Evolutionary conservation across 306 rosid species (phyloP).

Genomic region (Vicia sativa): DNA sequence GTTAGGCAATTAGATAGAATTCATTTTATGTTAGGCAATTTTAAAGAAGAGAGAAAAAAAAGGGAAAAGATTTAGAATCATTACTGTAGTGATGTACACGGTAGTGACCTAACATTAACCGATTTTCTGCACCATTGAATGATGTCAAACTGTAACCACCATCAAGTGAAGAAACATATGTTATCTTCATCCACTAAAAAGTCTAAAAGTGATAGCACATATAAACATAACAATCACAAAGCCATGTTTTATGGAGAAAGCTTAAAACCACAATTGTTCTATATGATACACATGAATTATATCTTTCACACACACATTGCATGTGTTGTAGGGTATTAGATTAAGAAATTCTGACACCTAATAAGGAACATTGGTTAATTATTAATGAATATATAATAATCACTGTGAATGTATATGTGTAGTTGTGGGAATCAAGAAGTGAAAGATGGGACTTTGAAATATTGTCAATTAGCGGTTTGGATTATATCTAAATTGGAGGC

Average conservation of each 20-base stretch:
- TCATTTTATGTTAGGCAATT: not conserved
- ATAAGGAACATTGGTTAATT: conserved; percentile 13
- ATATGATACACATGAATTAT: conserved; percentile 5
- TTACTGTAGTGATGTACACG: not conserved
- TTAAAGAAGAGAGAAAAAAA: not conserved
- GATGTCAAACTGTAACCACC: conserved; percentile 25
- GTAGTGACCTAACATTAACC: not conserved
- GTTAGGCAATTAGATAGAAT: not conserved
- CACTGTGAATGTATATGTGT: conserved; percentile 16
- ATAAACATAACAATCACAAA: conserved; percentile 12
- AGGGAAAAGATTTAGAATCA: not conserved
- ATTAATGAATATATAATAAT: conserved; percentile 32
- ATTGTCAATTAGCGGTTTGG: conserved; percentile 44
- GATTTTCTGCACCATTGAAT: conserved; percentile 8
- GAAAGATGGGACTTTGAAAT: conserved; percentile 42
- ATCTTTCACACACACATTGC: not conserved
- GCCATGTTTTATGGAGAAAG: conserved; percentile 11
- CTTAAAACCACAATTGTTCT: too few relatives aligned
- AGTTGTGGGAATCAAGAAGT: conserved; percentile 40
- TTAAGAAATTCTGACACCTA: conserved; percentile 35
- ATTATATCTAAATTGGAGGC: conserved; percentile 27
- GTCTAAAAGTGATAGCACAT: not conserved
- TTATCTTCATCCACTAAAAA: conserved; percentile 10
- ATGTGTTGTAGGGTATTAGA: conserved; percentile 30
- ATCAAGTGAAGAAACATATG: not conserved